phyloP scores from a whole-genome alignment of 768 basidiomycete species.

The Tulasnella calospora region DNA sequence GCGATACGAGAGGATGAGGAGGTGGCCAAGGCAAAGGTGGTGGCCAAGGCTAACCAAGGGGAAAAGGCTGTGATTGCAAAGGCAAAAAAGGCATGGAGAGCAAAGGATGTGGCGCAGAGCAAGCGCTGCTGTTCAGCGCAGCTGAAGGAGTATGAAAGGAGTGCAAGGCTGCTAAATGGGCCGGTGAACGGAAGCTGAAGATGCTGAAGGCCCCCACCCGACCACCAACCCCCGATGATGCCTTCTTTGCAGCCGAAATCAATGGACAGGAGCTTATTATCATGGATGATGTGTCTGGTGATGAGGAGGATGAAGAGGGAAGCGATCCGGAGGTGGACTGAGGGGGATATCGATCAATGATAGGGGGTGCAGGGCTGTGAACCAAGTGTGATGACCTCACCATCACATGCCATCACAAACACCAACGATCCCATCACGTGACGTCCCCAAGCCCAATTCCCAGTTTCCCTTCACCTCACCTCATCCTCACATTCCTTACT shows the following conservation, averaged over 20 bases:
- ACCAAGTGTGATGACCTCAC: too few relatives aligned
- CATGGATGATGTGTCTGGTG: background rate
- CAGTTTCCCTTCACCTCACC: too few relatives aligned
- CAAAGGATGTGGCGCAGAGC: constrained; percentile 1
- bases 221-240: constrained; percentile 1
- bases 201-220: background rate
- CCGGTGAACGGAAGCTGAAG: background rate
- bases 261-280: background rate
- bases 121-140: background rate
- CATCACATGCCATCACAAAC: too few relatives aligned
- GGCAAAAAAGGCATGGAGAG: constrained; percentile 1
- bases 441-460: too few relatives aligned
- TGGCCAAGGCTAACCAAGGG: background rate
- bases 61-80: background rate
- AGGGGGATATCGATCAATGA: background rate
- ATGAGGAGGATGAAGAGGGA: background rate
- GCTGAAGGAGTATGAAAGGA: background rate
- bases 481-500: too few relatives aligned
- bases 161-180: background rate
- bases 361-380: background rate
- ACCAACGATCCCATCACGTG: too few relatives aligned
- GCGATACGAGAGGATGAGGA: background rate
- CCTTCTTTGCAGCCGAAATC: background rate
- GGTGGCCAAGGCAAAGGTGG: background rate
- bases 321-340: background rate